Evolutionary conservation across 331 rosid species (phyloP).

Genomic region (Malus hybrid): DNA sequence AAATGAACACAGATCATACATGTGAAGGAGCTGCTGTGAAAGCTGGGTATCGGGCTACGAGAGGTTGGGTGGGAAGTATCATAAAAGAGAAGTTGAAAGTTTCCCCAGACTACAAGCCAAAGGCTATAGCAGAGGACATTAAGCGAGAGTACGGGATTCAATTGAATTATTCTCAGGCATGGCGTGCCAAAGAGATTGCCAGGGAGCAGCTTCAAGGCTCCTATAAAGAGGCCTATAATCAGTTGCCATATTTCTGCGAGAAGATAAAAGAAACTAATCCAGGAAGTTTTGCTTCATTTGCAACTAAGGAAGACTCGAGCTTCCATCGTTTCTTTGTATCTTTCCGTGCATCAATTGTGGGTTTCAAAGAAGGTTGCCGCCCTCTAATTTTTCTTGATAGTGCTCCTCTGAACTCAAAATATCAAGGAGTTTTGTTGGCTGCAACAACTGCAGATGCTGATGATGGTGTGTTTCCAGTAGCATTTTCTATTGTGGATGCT

Average conservation of each 20-base stretch:
- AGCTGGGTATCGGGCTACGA: constrained; percentile 94
- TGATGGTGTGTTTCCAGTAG: constrained; percentile 81
- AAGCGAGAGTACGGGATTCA: constrained; percentile 92
- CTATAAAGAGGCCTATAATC: constrained; percentile 85
- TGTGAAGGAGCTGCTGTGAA: constrained; percentile 90
- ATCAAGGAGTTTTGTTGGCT: constrained; percentile 72
- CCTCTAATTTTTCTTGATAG: constrained; percentile 86
- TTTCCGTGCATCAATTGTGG: constrained; percentile 70
- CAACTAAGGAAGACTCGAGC: constrained; percentile 89
- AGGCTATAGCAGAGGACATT: constrained; percentile 91
- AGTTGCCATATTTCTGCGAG: constrained; percentile 78
- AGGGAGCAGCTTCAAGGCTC: constrained; percentile 98
- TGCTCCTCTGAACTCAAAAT: constrained; percentile 76
- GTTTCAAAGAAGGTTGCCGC: constrained; percentile 86
- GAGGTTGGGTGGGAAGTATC: constrained; percentile 99
- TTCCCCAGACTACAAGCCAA: constrained; percentile 90
- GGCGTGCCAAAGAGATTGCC: constrained; percentile 98
- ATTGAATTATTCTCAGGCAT: constrained; percentile 94
- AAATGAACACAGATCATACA: constrained; percentile 69
- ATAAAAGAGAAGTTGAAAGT: constrained; percentile 89
- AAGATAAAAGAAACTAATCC: constrained; percentile 89
- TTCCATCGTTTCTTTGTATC: constrained; percentile 86
- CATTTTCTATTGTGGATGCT: constrained; percentile 82
- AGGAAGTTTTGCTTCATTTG: constrained; percentile 78
- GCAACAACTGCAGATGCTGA: constrained; percentile 86